Conservation (phyloP, 495 filamentous ascomycete species). For the Penicillium salamii region DNA sequence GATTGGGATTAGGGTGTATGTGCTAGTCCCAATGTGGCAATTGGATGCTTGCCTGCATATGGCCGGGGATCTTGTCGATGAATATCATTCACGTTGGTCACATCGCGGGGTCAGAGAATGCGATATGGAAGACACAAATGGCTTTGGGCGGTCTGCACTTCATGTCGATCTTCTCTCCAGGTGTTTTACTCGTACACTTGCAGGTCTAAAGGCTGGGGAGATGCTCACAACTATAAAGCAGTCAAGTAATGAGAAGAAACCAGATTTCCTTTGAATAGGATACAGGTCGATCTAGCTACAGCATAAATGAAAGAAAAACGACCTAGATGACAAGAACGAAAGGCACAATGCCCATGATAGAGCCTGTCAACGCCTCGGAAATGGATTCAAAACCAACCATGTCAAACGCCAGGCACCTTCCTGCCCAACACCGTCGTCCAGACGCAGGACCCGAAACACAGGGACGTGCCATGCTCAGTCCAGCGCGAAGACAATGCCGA, state of each 20-base stretch:
- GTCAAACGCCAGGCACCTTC: conserved; percentile 24
- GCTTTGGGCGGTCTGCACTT: no score
- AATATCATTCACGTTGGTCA: no score
- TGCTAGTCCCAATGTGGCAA: conserved; percentile 11
- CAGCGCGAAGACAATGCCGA: conserved; percentile 27
- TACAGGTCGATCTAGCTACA: conserved; percentile 16
- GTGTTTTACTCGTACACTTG: no score
- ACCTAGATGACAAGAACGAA: conserved; percentile 15
- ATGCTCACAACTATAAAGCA: conserved; percentile 16
- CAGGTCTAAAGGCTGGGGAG: no score
- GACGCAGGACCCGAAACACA: conserved; percentile 10
- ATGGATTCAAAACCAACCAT: conserved; percentile 19
- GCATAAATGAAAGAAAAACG: conserved; percentile 12
- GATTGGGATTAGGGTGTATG: conserved; percentile 21
- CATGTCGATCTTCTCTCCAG: no score
- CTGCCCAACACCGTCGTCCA: conserved; percentile 20
- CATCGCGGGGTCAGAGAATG: no score
- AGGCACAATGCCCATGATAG: conserved; percentile 11
- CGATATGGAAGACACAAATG: no score
- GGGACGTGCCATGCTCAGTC: conserved; percentile 12
- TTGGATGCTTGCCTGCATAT: conserved; percentile 16
- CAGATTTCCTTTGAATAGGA: conserved; percentile 3
- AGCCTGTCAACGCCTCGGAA: conserved; percentile 23
- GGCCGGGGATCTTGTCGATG: background rate
- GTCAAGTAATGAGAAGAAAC: background rate